Conservation (phyloP, 2,329 filamentous ascomycete species). For the Elsinoe fawcettii region DNA sequence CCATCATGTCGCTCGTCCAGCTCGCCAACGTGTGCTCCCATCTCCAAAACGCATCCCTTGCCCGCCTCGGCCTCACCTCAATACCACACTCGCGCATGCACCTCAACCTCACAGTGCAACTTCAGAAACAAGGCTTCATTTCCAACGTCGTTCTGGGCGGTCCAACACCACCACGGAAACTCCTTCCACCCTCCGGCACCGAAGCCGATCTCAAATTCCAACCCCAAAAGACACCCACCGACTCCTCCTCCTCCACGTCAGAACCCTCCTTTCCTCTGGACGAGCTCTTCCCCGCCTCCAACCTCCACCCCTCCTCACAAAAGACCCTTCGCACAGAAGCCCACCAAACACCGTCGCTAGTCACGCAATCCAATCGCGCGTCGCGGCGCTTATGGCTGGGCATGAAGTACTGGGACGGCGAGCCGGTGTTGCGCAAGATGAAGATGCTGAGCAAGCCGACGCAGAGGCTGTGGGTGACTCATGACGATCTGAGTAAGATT, state of each 20-base stretch:
- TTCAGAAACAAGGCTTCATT: constrained; percentile 77
- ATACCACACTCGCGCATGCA: constrained; percentile 75
- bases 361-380: constrained; percentile 55
- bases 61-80: constrained; percentile 77
- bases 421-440: constrained; percentile 66
- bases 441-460: constrained; percentile 65
- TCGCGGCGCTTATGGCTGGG: constrained; percentile 75
- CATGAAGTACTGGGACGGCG: constrained; percentile 79
- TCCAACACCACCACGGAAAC: constrained; percentile 39
- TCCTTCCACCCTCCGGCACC: constrained; percentile 22
- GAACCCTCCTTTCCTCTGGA: not conserved
- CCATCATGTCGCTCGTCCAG: constrained; percentile 62
- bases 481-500: constrained; percentile 55
- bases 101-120: constrained; percentile 63
- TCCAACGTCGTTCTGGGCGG: constrained; percentile 70
- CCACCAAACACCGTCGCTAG: constrained; percentile 18
- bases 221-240: not conserved
- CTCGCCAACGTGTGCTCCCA: constrained; percentile 80
- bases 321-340: not conserved
- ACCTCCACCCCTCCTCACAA: constrained; percentile 12
- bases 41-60: constrained; percentile 79
- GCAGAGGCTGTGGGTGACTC: constrained; percentile 59
- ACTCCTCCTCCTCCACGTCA: not conserved
- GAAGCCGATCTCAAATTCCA: constrained; percentile 1
- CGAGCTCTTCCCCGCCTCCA: constrained; percentile 15